A percentile compares a stretch with the other conserved stretches of the same genome.
Conservation (phyloP, 2,329 filamentous ascomycete genomes). For the Calonectria fujianensis region DNA sequence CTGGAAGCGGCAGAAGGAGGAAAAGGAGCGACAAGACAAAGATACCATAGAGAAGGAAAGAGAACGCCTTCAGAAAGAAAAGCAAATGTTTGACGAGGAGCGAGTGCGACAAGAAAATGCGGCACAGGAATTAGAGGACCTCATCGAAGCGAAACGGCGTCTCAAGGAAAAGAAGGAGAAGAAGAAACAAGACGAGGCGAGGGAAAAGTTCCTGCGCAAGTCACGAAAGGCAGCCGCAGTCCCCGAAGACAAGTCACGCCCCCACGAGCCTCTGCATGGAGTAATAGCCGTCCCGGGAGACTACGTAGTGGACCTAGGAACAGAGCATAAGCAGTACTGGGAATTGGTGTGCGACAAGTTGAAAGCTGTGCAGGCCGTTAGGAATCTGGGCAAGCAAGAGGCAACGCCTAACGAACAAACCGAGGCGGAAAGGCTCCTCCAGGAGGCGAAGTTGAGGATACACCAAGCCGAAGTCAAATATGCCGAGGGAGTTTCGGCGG, state of each 20-base stretch:
- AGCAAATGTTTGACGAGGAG: constrained; percentile 63
- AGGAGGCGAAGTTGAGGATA: constrained; percentile 59
- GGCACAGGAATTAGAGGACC: constrained; percentile 62
- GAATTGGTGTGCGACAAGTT: constrained; percentile 65
- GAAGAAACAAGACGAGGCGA: constrained; percentile 58
- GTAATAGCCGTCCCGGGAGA: constrained; percentile 61
- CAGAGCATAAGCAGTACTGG: constrained; percentile 61
- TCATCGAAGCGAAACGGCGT: constrained; percentile 61
- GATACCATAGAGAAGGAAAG: constrained; percentile 63
- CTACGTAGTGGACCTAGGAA: constrained; percentile 56
- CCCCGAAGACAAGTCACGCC: constrained; percentile 43
- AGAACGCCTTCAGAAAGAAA: constrained; percentile 60
- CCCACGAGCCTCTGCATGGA: constrained; percentile 58
- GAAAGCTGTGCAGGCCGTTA: constrained; percentile 61
- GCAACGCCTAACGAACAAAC: constrained; percentile 53
- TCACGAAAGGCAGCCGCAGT: constrained; percentile 60
- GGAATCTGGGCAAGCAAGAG: constrained; percentile 56
- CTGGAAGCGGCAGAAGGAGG: constrained; percentile 75
- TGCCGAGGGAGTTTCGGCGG: constrained; percentile 53
- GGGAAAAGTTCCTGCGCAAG: constrained; percentile 58
- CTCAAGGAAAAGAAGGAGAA: constrained; percentile 65
- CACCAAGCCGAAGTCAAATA: constrained; percentile 62
- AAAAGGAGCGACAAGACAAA: constrained; percentile 60
- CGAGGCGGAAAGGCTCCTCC: constrained; percentile 56
- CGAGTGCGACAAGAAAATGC: constrained; percentile 59